phyloP scores from a whole-genome alignment of 169 alveolate genomes.

The Plasmodium chabaudi region DNA sequence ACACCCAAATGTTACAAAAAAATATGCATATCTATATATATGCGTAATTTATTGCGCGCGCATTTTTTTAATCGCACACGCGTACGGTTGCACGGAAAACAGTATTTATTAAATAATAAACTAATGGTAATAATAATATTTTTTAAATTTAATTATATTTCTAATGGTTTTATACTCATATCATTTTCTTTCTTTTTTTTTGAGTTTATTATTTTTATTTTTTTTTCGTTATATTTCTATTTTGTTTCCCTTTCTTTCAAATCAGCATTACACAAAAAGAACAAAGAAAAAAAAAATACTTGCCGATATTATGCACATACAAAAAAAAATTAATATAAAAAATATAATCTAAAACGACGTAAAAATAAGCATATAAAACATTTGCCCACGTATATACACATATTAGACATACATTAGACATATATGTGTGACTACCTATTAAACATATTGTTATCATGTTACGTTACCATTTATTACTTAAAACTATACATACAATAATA shows the following conservation, averaged over 20 bases:
- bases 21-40: not conserved
- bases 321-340: conserved; percentile 11
- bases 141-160: not conserved
- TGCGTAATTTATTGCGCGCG: not conserved
- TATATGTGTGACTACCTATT: not conserved
- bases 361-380: not conserved
- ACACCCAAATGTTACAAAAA: not conserved
- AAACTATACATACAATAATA: no score
- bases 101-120: no score
- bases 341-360: not conserved
- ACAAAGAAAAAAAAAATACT: no score
- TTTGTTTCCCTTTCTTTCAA: conserved; percentile 5
- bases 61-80: not conserved
- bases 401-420: not conserved
- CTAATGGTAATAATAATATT: not conserved
- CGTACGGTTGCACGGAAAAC: conserved; percentile 25
- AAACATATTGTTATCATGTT: no score
- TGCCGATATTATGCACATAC: conserved; percentile 13
- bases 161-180: not conserved
- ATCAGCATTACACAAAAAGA: not conserved
- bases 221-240: conserved; percentile 6
- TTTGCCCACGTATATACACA: not conserved
- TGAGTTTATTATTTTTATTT: not conserved
- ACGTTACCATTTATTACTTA: no score
- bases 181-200: not conserved